phyloP scores from a whole-genome alignment of 164 flowering plant genomes.

The Cinnamomum micranthum region DNA sequence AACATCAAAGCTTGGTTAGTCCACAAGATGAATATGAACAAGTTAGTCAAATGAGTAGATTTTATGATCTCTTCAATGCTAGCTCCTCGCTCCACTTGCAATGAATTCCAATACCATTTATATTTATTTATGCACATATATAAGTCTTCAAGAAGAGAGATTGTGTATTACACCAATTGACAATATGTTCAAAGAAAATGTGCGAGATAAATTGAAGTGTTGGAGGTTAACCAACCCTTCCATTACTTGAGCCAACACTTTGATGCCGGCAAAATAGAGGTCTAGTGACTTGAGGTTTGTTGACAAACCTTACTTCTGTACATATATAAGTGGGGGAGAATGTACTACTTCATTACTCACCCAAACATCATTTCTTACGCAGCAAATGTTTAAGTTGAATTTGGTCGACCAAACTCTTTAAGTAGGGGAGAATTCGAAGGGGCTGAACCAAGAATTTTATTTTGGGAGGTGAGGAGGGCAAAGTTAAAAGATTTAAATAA shows the following conservation, averaged over 20 bases:
- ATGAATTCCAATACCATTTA: not conserved
- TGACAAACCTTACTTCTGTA: no score
- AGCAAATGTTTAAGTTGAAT: no score
- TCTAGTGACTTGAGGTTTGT: not conserved
- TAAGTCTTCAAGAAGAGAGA: constrained; percentile 5
- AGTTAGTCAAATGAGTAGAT: not conserved
- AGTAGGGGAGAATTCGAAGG: no score
- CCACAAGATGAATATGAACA: not conserved
- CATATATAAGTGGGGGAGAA: no score
- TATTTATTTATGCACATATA: not conserved
- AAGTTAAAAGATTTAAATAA: no score
- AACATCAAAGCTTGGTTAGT: not conserved
- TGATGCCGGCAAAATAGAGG: not conserved
- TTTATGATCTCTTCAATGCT: not conserved
- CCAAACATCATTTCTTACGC: no score
- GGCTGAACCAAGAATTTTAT: no score
- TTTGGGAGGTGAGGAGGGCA: no score
- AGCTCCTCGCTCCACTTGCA: not conserved
- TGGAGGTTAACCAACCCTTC: not conserved
- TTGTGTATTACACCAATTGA: not conserved
- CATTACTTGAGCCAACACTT: constrained; percentile 3
- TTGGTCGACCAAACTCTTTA: no score
- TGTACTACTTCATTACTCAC: no score
- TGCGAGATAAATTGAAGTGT: not conserved
- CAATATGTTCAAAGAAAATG: not conserved